These are phyloP conservation scores for Blastomyces emzantsi DNA, from an alignment of 2,329 filamentous ascomycete genomes.

Conservation along the genomic window DNA sequence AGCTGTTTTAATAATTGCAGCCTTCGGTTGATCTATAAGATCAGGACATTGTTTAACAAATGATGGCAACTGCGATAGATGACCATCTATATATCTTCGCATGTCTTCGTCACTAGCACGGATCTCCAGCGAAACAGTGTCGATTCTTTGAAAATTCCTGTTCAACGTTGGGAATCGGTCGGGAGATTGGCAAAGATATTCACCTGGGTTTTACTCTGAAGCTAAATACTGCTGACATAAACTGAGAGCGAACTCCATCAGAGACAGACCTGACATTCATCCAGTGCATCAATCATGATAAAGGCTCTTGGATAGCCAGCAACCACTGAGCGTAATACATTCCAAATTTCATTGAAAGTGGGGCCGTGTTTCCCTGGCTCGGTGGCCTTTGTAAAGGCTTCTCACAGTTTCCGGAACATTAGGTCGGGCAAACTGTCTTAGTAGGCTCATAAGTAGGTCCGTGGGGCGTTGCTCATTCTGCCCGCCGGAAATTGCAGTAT, in stretches of 20 bases:
- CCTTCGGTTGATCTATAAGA: conserved; percentile 3
- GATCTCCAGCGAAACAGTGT: neutral
- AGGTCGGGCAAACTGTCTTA: neutral
- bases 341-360: neutral
- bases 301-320: conserved; percentile 3
- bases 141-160: neutral
- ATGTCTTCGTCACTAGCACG: neutral
- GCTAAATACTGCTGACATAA: conserved; percentile 6
- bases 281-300: conserved; percentile 16
- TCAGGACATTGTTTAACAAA: too few relatives aligned
- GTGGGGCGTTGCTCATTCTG: neutral
- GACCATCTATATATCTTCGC: conserved; percentile 9
- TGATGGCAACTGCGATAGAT: too few relatives aligned
- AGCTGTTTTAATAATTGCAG: conserved; percentile 6
- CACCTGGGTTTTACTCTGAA: neutral
- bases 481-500: neutral
- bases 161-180: neutral
- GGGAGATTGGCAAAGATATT: neutral
- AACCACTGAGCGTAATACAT: conserved; percentile 2
- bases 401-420: conserved; percentile 1
- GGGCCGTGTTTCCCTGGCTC: neutral
- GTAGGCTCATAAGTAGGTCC: neutral
- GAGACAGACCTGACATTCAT: conserved; percentile 11
- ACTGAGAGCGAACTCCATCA: neutral
- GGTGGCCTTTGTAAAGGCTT: conserved; percentile 7